Percentiles rank a stretch among this genome's conserved stretches.
phyloP scores from a whole-genome alignment of 129 eudicot genomes.

The Oenanthe sinensis region DNA sequence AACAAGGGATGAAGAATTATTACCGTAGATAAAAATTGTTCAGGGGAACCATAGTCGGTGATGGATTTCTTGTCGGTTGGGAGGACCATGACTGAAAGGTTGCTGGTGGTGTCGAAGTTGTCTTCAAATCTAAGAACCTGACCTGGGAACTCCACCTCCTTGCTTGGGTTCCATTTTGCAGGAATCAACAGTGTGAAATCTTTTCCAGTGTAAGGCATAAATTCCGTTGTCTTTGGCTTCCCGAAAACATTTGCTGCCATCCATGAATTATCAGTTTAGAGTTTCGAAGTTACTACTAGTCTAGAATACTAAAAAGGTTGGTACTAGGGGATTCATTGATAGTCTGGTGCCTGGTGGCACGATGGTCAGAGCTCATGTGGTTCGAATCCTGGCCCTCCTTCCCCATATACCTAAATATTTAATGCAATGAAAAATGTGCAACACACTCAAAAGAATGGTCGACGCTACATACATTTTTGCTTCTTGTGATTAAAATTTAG shows the following conservation, averaged over 20 bases:
- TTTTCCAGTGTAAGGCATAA: conserved; percentile 47
- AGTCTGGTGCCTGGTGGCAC: too few relatives aligned
- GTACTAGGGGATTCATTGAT: neutral
- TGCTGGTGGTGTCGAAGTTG: conserved; percentile 89
- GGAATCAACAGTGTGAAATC: conserved; percentile 82
- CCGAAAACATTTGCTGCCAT: conserved; percentile 89
- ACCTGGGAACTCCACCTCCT: conserved; percentile 95
- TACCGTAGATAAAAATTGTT: conserved; percentile 71
- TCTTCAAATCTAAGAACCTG: conserved; percentile 88
- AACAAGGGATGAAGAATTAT: neutral
- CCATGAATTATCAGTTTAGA: neutral
- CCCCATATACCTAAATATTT: neutral
- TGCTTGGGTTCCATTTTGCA: conserved; percentile 97
- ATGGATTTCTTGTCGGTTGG: conserved; percentile 91
- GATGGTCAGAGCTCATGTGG: too few relatives aligned
- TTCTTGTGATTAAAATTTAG: neutral
- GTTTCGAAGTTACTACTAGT: neutral
- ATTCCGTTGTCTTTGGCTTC: conserved; percentile 88
- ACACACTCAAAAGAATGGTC: neutral
- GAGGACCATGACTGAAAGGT: conserved; percentile 50
- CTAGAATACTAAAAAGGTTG: neutral
- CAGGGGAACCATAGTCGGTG: conserved; percentile 90
- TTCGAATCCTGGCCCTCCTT: neutral
- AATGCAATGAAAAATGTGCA: neutral
- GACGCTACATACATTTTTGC: neutral